phyloP scores from a whole-genome alignment of 805 yeast genomes.

The Diddensiella transvaalensis region DNA sequence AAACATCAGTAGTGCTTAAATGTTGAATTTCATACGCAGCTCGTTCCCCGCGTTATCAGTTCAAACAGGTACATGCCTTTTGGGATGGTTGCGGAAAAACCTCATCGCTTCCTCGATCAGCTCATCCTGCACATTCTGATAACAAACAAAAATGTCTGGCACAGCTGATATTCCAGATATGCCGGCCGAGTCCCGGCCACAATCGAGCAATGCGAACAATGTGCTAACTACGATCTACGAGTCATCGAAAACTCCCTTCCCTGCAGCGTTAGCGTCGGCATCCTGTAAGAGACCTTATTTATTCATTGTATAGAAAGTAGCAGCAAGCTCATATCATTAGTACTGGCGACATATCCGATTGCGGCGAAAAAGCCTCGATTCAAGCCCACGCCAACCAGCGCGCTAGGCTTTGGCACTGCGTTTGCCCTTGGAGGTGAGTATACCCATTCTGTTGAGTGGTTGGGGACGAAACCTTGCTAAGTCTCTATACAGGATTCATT shows the following conservation, averaged over 20 bases:
- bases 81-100: too few species aligned
- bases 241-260: constrained; percentile 24
- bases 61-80: too few species aligned
- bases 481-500: constrained; percentile 40
- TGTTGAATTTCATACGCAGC: too few species aligned
- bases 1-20: too few species aligned
- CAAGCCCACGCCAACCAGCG: constrained; percentile 22
- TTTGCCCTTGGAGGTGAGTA: constrained; percentile 28
- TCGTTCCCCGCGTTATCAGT: too few species aligned
- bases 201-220: background rate
- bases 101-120: too few species aligned
- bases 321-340: constrained; percentile 9
- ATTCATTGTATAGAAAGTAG: background rate
- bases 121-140: too few species aligned
- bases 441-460: background rate
- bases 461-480: background rate
- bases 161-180: constrained; percentile 1
- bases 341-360: constrained; percentile 16
- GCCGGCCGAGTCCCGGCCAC: background rate
- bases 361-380: constrained; percentile 9
- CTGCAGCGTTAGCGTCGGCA: constrained; percentile 23
- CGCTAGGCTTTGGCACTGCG: constrained; percentile 25
- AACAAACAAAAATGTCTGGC: background rate
- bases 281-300: constrained; percentile 18
- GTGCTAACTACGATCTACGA: constrained; percentile 5